A percentile compares a stretch with the other conserved stretches of the same genome.
Conservation (phyloP, 2,329 filamentous ascomycete species). For the Colletotrichum sidae region DNA sequence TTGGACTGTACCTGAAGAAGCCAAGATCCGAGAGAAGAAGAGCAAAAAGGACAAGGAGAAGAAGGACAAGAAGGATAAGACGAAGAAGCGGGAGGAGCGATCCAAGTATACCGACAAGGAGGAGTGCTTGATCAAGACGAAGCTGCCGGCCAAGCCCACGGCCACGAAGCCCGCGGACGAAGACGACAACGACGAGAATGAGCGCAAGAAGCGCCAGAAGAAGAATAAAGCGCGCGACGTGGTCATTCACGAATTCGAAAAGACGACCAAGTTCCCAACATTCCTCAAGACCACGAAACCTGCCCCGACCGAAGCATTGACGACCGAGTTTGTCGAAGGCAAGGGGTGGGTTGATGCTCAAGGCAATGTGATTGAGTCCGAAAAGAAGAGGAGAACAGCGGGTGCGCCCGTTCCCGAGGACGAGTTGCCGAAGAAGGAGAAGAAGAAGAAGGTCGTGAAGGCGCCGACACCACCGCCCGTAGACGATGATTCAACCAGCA, state of each 20-base stretch:
- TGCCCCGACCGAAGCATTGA: conserved; percentile 55
- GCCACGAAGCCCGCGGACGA: conserved; percentile 56
- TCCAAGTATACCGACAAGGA: conserved; percentile 85
- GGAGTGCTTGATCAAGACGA: conserved; percentile 88
- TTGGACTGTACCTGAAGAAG: conserved; percentile 79
- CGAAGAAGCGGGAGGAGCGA: conserved; percentile 67
- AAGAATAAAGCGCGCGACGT: conserved; percentile 71
- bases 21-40: conserved; percentile 60
- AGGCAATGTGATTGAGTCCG: conserved; percentile 78
- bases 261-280: conserved; percentile 83
- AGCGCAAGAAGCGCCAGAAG: conserved; percentile 67
- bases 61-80: conserved; percentile 64
- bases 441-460: conserved; percentile 38
- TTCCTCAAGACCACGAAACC: conserved; percentile 75
- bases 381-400: conserved; percentile 51
- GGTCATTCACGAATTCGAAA: conserved; percentile 89
- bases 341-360: conserved; percentile 88
- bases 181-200: conserved; percentile 50
- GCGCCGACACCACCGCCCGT: conserved; percentile 16
- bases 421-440: conserved; percentile 28
- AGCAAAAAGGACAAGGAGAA: conserved; percentile 58
- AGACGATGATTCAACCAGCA: conserved; percentile 52
- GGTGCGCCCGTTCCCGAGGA: conserved; percentile 41
- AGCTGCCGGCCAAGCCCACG: conserved; percentile 62
- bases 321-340: conserved; percentile 78